Conservation (phyloP, 176 grass and related monocot genomes). For the Metroxylon sagu region DNA sequence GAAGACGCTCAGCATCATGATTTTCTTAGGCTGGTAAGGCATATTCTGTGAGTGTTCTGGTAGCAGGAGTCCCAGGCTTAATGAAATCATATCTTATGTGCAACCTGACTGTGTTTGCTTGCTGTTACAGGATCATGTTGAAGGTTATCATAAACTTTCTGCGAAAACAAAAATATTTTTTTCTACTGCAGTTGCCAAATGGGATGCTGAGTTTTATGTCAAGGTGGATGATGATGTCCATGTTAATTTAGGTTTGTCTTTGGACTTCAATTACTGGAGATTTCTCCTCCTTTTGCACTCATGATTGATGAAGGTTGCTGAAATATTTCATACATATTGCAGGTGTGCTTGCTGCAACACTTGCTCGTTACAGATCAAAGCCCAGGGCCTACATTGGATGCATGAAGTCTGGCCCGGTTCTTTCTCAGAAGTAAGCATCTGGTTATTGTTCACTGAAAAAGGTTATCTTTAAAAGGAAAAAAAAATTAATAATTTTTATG, state of each 20-base stretch:
- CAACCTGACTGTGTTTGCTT: constrained; percentile 12
- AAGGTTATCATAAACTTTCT: constrained; percentile 89
- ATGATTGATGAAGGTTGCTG: not conserved
- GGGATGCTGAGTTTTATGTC: constrained; percentile 98
- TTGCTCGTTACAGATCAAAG: constrained; percentile 75
- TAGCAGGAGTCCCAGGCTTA: not conserved
- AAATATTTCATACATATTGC: constrained; percentile 14
- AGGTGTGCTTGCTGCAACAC: constrained; percentile 82
- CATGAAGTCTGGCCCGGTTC: constrained; percentile 94
- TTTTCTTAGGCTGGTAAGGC: constrained; percentile 81
- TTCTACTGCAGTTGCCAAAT: constrained; percentile 66
- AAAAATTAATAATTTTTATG: not conserved
- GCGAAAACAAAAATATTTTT: constrained; percentile 96
- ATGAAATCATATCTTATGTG: not conserved
- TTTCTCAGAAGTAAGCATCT: constrained; percentile 70
- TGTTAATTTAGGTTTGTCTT: constrained; percentile 57
- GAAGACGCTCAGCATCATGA: constrained; percentile 74
- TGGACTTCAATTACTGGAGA: not conserved
- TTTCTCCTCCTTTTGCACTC: not conserved
- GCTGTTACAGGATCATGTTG: constrained; percentile 65
- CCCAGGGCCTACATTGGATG: constrained; percentile 93
- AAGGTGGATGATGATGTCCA: constrained; percentile 98
- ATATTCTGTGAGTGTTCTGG: not conserved
- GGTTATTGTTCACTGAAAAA: too few relatives aligned
- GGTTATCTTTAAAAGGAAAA: too few relatives aligned